Conservation (phyloP, 768 basidiomycete species). For the Antrodiella citrinella region DNA sequence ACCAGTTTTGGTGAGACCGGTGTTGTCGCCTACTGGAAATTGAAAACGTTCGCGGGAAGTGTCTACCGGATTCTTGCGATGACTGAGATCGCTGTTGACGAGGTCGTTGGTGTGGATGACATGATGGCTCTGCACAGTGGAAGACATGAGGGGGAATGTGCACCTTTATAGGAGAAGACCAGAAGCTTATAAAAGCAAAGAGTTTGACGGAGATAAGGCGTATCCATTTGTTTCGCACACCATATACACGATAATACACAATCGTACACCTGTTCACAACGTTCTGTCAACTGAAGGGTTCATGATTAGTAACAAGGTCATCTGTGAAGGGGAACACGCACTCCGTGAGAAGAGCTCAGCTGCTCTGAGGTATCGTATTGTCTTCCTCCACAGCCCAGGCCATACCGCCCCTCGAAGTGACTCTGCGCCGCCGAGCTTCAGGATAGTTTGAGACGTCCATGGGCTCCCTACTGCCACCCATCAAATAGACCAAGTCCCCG, state of each 20-base stretch:
- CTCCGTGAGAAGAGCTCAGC: background rate
- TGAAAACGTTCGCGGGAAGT: background rate
- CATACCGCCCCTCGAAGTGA: constrained; percentile 5
- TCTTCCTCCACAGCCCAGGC: background rate
- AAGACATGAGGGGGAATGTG: too few species aligned
- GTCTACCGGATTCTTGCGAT: background rate
- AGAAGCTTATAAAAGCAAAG: too few species aligned
- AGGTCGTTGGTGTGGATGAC: too few species aligned
- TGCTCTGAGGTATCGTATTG: background rate
- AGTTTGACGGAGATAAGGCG: too few species aligned
- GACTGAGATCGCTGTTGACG: background rate
- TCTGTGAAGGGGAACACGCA: too few species aligned
- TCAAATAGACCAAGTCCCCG: constrained; percentile 17
- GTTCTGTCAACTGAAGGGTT: too few species aligned
- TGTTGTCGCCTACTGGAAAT: constrained; percentile 10
- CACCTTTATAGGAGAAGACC: too few species aligned
- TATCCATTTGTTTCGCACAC: too few species aligned
- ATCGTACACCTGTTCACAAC: too few species aligned
- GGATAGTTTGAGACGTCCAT: constrained; percentile 18
- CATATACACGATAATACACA: too few species aligned
- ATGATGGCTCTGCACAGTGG: too few species aligned
- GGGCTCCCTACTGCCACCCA: constrained; percentile 16
- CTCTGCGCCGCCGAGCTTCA: constrained; percentile 5
- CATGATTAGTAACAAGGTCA: too few species aligned
- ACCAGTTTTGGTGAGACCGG: constrained; percentile 13